A percentile compares a stretch with the other conserved stretches of the same genome.
These are phyloP conservation scores for Komagataella pseudopastoris DNA, from an alignment of 805 yeast species.

Conservation along the genomic window DNA sequence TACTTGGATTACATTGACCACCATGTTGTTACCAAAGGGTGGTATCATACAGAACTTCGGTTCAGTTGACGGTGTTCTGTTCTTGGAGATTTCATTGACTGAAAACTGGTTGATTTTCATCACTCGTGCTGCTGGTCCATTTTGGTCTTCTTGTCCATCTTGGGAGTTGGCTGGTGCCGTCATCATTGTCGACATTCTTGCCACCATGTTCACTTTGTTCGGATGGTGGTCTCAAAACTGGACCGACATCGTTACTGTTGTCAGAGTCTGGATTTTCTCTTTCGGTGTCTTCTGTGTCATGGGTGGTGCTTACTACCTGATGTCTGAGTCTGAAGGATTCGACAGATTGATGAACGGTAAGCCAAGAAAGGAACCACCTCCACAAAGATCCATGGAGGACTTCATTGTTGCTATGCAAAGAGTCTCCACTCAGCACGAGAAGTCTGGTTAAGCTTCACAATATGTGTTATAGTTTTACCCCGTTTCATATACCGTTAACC, in stretches of 20 bases:
- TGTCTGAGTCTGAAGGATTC: conserved; percentile 70
- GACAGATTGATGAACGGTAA: conserved; percentile 81
- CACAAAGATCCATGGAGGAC: conserved; percentile 68
- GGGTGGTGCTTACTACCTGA: conserved; percentile 93
- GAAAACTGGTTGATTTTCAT: conserved; percentile 96
- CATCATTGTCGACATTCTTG: conserved; percentile 75
- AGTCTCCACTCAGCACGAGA: conserved; percentile 83
- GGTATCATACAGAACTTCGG: conserved; percentile 96
- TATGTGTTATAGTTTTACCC: not conserved
- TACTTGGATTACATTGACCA: conserved; percentile 90
- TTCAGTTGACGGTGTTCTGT: conserved; percentile 83
- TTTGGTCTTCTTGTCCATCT: conserved; percentile 94
- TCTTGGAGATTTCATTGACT: conserved; percentile 88
- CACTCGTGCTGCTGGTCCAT: conserved; percentile 95
- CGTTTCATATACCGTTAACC: not conserved
- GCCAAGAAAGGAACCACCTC: conserved; percentile 40
- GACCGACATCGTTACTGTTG: conserved; percentile 92
- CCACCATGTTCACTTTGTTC: conserved; percentile 84
- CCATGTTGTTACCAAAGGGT: conserved; percentile 82
- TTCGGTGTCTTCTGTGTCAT: conserved; percentile 93
- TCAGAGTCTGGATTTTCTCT: conserved; percentile 90
- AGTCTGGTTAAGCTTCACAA: conserved; percentile 34
- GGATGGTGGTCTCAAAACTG: conserved; percentile 98
- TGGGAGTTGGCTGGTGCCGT: conserved; percentile 97
- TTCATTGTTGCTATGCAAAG: conserved; percentile 79